A percentile compares a stretch with the other conserved stretches of the same genome.
These are phyloP conservation scores for Beauveria scarabaeidicola DNA, from an alignment of 2,329 filamentous ascomycete species.

Conservation along the genomic window DNA sequence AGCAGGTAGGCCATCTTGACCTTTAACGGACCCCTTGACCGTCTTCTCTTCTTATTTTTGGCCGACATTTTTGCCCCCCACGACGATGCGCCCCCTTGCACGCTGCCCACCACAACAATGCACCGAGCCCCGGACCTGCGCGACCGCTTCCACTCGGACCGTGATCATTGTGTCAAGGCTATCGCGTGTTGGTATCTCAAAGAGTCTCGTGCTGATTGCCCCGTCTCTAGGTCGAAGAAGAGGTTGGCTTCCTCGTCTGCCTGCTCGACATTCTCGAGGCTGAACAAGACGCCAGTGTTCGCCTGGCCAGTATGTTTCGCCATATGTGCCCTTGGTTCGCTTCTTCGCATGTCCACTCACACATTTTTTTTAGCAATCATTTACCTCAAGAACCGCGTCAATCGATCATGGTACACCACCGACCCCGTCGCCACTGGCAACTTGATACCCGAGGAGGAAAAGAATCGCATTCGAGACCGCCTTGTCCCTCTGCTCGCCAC, in stretches of 20 bases:
- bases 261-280: conserved; percentile 83
- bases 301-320: conserved; percentile 69
- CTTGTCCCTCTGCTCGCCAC: conserved; percentile 82
- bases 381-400: conserved; percentile 96
- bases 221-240: conserved; percentile 66
- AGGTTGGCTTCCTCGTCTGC: conserved; percentile 82
- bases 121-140: background rate
- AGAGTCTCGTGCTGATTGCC: background rate
- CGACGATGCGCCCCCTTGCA: conserved; percentile 4
- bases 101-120: background rate
- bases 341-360: conserved; percentile 11
- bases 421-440: conserved; percentile 67
- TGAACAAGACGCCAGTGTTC: conserved; percentile 77
- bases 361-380: conserved; percentile 61
- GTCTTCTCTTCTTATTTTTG: conserved; percentile 8
- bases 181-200: background rate
- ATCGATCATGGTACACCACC: conserved; percentile 75
- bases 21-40: conserved; percentile 2
- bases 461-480: conserved; percentile 75
- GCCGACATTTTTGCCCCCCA: conserved; percentile 6
- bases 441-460: conserved; percentile 81
- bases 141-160: background rate
- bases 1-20: conserved; percentile 51
- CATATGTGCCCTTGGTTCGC: conserved; percentile 5
- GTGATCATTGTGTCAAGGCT: background rate